Evolutionary conservation across 495 filamentous ascomycete species (phyloP).

Genomic region (Aspergillus olivimuriae): DNA sequence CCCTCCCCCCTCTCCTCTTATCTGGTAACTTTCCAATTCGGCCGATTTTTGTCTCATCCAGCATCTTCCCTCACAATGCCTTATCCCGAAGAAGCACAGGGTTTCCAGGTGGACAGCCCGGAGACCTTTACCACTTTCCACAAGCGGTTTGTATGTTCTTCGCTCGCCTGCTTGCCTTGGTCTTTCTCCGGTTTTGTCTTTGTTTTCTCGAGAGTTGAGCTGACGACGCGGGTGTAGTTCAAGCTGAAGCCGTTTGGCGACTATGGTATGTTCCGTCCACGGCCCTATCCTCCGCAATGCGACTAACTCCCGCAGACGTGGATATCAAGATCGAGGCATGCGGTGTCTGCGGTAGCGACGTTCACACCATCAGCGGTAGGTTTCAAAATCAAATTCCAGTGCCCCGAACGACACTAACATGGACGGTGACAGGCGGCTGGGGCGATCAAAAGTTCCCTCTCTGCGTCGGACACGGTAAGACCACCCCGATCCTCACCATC

Average conservation of each 20-base stretch:
- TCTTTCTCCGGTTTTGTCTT: neutral
- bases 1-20: neutral
- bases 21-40: neutral
- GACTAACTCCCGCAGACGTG: constrained; percentile 53
- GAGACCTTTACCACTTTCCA: constrained; percentile 56
- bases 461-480: constrained; percentile 60
- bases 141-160: constrained; percentile 56
- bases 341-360: constrained; percentile 73
- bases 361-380: constrained; percentile 63
- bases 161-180: too few species aligned
- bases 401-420: too few species aligned
- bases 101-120: constrained; percentile 61
- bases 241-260: constrained; percentile 73
- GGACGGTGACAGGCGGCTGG: constrained; percentile 52
- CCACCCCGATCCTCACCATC: neutral
- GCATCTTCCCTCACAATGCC: constrained; percentile 39
- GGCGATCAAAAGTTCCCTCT: constrained; percentile 61
- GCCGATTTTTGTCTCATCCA: neutral
- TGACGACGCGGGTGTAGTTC: constrained; percentile 41
- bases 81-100: constrained; percentile 71
- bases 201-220: neutral
- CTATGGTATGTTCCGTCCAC: constrained; percentile 29
- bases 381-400: too few species aligned
- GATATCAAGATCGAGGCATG: constrained; percentile 69
- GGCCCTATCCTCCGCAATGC: neutral